Evolutionary conservation across 345 rosid genomes (phyloP), one percentile per base, ranked within the genome.

Genomic region (Gossypium rotundifolium): DNA sequence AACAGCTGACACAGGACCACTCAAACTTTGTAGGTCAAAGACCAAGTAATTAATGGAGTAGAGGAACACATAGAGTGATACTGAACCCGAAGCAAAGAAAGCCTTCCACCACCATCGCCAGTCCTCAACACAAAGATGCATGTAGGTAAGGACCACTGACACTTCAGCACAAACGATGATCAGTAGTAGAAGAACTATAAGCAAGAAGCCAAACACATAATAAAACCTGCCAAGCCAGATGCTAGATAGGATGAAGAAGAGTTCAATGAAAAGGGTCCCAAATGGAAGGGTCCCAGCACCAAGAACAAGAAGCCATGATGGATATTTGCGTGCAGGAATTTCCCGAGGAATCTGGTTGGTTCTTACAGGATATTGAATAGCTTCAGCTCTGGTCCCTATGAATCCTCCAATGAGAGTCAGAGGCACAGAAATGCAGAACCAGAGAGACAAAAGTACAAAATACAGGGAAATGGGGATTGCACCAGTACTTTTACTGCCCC

Each of bases 41-140:
- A 89, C 90, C 88, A 91, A 78, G 76, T 91, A 91, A 76, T 89
- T 89, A 81, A 91, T 89, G 51, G 96, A 87, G 82, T 87, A 91
- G 1, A 88, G 80, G 73, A 89, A 91, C 33, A 91, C 91, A 33
- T 89, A 91, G 73, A 91, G 81, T 8, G 96, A 84, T 5, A 91
- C 96, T 49, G 93, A 91, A 55, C 96, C 96, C 9, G 96, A 91
- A n/a, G 96, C 93, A 51, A 74, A 91, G 87, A 91, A 91, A 4
- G 96, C 87, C 86, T 91, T 91, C 96, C 96, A 91, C 96, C 96
- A 91, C 96, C 96, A 91, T 68, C 81, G 86, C 96, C 96, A 91
- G 59, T 91, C 96, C 81, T 91, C 96, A 14, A 88, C 93, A 14
- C 93, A 91, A 16, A 91, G 96, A 73, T 89, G 96, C 93, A 91